Base-by-base conservation (phyloP, 2,329 filamentous ascomycete species). In the Knufia petricola region DNA sequence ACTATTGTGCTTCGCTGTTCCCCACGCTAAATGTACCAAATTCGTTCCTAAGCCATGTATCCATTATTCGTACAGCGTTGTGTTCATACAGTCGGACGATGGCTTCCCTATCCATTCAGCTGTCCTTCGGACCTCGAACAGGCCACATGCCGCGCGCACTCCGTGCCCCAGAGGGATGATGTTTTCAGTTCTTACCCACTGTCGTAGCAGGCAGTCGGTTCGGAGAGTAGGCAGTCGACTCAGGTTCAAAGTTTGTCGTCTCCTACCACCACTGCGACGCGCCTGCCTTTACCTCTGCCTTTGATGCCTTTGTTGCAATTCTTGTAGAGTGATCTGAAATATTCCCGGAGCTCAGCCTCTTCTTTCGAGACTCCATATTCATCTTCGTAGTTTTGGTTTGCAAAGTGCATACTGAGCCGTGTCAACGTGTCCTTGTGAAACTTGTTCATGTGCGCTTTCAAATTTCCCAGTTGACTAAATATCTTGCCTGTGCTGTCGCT, bases 231-330 rank as follows among this genome's bases (percentile, higher is more conserved):
- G 17, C 4, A 40, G 37, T 37, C 6, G n/a, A 12, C 19, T 12
- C 6, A 24, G n/a, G 19, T 19, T 21, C 4, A 17, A 9, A 40
- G 17, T 23, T n/a, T 36, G 32, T 6, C 32, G 17, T 4, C 28
- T 38, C 24, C 23, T 19, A 48, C 40, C 41, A 59, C 45, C 7
- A 59, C 52, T 38, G 57, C 54, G 20, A 88, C 83, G 50, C 80
- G 81, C 49, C 87, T 76, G 58, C 89, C 85, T 63, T 90, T 92
- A 37, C 92, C 92, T 39, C 92, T 81, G 9, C 92, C 92, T 68
- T 95, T 96, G 72, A 96, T 95, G 1, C 92, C 92, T 66, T 95
- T 95, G 76, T 96, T 96, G 69, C 85, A 89, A 69, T 96, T 94
- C 72, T 94, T 95, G 75, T 95, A 95, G n/a, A 95, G 74, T 0